Evolutionary conservation across 2,329 filamentous ascomycete species (phyloP), one percentile per base, ranked within the genome.

Genomic region (Furcasterigmium sp.): DNA sequence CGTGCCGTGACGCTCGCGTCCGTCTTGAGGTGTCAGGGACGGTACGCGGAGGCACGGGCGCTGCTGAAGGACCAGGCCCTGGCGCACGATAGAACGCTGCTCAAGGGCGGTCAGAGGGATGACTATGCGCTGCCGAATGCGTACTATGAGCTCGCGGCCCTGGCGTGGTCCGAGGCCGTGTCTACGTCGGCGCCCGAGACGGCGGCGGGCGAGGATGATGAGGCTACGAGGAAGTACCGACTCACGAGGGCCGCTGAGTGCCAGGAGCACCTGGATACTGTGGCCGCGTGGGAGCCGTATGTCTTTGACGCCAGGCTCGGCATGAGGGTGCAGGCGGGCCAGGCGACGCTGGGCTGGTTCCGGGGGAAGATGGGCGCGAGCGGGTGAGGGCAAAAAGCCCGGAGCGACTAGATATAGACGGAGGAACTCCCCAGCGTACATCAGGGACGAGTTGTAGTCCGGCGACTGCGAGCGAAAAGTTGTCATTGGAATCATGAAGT

Each of bases 91-190:
- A 23, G n/a, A 25, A 36, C 25, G 9, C 8, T 21, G 8, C 81
- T 82, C 59, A 82, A 77, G 49, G 83, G 82, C 3, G 54, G 68
- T 1, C 70, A 76, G 2, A 80, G 74, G 45, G 85, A 91, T 46
- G 82, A 85, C 54, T 91, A 86, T 69, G 72, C 80, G 9, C 69
- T 77, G 7, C 87, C 91, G 0, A 80, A 83, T 1, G 89, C 86
- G 2, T 75, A 88, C 51, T 96, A 96, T 62, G 93, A 98, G 64
- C 80, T 93, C 69, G 90, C 82, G 0, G 88, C 86, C 8, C 80
- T 87, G 43, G 69, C 84, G 2, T 98, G 91, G 91, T 73, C 77
- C 45, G 85, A 91, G 55, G 73, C 70, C 41, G 54, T 52, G 49
- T 52, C n/a, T n/a, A n/a, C n/a, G n/a, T n/a, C n/a, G n/a, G n/a